Percentiles rank a stretch among this genome's conserved stretches.
These are phyloP conservation scores for Aspergillus arachidicola DNA, from an alignment of 2,329 filamentous ascomycete genomes.

Conservation along the genomic window DNA sequence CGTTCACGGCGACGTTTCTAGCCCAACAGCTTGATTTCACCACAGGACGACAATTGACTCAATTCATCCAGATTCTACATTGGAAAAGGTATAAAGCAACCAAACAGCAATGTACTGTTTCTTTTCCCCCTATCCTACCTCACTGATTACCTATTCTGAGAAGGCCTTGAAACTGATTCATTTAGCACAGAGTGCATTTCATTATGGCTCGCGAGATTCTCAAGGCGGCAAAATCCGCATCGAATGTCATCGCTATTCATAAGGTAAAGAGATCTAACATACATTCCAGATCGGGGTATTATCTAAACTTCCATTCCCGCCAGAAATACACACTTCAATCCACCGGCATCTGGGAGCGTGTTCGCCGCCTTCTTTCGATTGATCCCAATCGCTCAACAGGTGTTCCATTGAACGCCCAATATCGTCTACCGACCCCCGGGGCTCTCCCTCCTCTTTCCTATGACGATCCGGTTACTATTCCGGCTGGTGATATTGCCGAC, in stretches of 20 bases:
- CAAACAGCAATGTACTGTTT: not conserved
- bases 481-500: slow-evolving; percentile 85
- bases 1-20: not conserved
- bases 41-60: not conserved
- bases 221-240: slow-evolving; percentile 43
- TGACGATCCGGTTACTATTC: slow-evolving; percentile 79
- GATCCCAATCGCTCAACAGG: slow-evolving; percentile 89
- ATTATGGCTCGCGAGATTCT: slow-evolving; percentile 40
- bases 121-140: not conserved
- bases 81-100: not conserved
- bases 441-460: slow-evolving; percentile 70
- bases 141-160: not conserved
- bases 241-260: slow-evolving; percentile 38
- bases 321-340: slow-evolving; percentile 98
- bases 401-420: slow-evolving; percentile 89
- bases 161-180: slow-evolving; percentile 8
- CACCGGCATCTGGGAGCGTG: slow-evolving; percentile 79
- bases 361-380: slow-evolving; percentile 77
- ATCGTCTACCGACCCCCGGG: slow-evolving; percentile 82
- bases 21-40: not conserved
- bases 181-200: slow-evolving; percentile 25
- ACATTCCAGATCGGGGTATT: not conserved
- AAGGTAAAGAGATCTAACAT: slow-evolving; percentile 32
- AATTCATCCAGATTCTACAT: not conserved
- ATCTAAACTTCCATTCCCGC: not conserved